Percentiles rank a stretch among this genome's conserved stretches.
These are phyloP conservation scores for Petunia hybrid DNA, from an alignment of 305 asterid species.

Conservation along the genomic window DNA sequence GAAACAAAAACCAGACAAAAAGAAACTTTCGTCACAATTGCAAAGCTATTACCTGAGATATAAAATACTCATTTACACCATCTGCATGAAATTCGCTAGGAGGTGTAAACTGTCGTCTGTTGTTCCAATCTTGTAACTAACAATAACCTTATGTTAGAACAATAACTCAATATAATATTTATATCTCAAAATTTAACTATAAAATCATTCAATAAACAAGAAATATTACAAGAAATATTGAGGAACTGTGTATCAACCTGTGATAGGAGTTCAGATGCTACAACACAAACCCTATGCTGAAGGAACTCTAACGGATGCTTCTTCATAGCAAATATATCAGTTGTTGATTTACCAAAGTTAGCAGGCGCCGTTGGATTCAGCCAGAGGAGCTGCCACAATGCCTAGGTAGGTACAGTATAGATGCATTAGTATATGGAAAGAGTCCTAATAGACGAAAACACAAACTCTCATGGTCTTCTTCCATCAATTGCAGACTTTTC, in stretches of 20 bases:
- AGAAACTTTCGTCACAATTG: conserved; percentile 21
- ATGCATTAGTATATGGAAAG: conserved; percentile 17
- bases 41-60: conserved; percentile 72
- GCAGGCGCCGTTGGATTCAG: conserved; percentile 71
- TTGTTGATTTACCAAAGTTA: conserved; percentile 58
- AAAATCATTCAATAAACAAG: conserved; percentile 1
- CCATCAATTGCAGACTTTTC: neutral
- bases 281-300: conserved; percentile 84
- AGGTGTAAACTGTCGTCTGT: conserved; percentile 85
- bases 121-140: conserved; percentile 99
- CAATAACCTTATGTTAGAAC: conserved; percentile 49
- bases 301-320: conserved; percentile 80
- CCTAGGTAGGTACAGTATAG: conserved; percentile 57
- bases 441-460: neutral
- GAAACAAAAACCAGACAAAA: conserved; percentile 5
- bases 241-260: conserved; percentile 63
- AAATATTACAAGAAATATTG: neutral
- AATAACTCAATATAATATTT: conserved; percentile 31
- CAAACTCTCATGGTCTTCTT: neutral
- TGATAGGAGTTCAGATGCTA: conserved; percentile 94
- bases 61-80: conserved; percentile 84
- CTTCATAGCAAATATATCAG: conserved; percentile 61
- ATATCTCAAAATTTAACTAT: neutral
- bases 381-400: conserved; percentile 97
- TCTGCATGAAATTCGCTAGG: conserved; percentile 96